Conservation (phyloP, 352 stramenopile genomes). For the Globisporangium abappressorium region DNA sequence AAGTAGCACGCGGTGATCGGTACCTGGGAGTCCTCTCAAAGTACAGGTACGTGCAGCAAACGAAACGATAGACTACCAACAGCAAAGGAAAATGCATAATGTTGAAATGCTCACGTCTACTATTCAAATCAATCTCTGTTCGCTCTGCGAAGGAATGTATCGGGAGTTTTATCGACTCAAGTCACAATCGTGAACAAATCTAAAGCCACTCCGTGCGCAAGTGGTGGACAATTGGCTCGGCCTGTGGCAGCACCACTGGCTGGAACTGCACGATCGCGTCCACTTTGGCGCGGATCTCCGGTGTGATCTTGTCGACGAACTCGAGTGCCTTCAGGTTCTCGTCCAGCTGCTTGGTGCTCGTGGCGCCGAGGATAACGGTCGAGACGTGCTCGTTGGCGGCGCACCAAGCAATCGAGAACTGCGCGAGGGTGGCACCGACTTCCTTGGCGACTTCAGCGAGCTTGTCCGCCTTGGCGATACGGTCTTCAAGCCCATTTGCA, state of each 20-base stretch:
- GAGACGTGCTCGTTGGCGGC: conserved; percentile 51
- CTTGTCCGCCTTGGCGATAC: conserved; percentile 41
- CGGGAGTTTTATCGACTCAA: neutral
- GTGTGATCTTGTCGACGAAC: conserved; percentile 69
- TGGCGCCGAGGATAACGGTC: conserved; percentile 53
- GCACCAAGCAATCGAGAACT: conserved; percentile 55
- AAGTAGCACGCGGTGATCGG: too few relatives aligned
- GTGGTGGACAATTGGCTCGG: conserved; percentile 31
- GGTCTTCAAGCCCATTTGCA: conserved; percentile 46
- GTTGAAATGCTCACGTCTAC: neutral
- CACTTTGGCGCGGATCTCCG: conserved; percentile 62
- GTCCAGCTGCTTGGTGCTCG: conserved; percentile 46
- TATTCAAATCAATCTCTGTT: neutral
- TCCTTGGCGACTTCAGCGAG: conserved; percentile 57
- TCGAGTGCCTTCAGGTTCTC: conserved; percentile 72
- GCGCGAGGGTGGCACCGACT: conserved; percentile 53
- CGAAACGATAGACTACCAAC: too few relatives aligned
- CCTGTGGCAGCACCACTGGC: conserved; percentile 26
- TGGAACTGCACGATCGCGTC: conserved; percentile 61
- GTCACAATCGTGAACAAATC: neutral
- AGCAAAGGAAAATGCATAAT: too few relatives aligned
- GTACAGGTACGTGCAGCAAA: too few relatives aligned
- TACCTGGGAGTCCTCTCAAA: too few relatives aligned
- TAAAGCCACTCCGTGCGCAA: conserved; percentile 37
- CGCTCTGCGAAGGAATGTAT: neutral